Base-by-base conservation (phyloP, 2,329 filamentous ascomycete species). In the Xylariaceae sp. region DNA sequence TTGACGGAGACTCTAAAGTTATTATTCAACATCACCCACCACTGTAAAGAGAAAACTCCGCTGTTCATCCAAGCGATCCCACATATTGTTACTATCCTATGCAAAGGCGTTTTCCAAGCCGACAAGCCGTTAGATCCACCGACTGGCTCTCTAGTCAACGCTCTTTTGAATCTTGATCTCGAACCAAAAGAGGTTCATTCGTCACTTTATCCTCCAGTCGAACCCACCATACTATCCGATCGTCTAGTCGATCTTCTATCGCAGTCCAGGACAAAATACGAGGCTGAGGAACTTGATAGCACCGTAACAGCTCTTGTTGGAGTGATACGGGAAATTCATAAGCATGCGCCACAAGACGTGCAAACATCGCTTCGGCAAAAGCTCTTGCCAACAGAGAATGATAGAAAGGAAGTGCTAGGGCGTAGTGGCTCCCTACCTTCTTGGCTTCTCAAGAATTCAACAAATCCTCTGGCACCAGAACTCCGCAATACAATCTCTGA, bases 1-100 rank as follows among this genome's bases (percentile, higher is more conserved):
- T 77, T 97, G 36, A 79, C 78, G 8, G 92, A 97, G 70, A 92
- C 88, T 0, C 74, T 94, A 47, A 96, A 95, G 66, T 78, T 97
- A 39, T 73, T 95, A 48, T 97, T 95, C 77, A 96, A 96, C 70
- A 77, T 96, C 49, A 88, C 87, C 1, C 85, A 92, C 63, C 84
- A 85, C 64, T 87, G 86, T 61, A 82, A 84, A 3, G 77, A 85
- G 40, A 77, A 86, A 22, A 71, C 74, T 4, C 68, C 75, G 0
- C 72, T 76, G 0, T 95, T 96, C 66, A 83, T 83, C 1, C 74
- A 80, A 19, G 83, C 86, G 2, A 79, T 95, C 40, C 79, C 84
- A 10, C 78, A 84, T 55, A 81, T 97, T 26, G 75, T 92, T 53
- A 80, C 81, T 42, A 80, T 96, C 16, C 75, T 97, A 29, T 80